Evolutionary conservation across 768 basidiomycete species (phyloP).

Genomic region (Lentinus brumalis): DNA sequence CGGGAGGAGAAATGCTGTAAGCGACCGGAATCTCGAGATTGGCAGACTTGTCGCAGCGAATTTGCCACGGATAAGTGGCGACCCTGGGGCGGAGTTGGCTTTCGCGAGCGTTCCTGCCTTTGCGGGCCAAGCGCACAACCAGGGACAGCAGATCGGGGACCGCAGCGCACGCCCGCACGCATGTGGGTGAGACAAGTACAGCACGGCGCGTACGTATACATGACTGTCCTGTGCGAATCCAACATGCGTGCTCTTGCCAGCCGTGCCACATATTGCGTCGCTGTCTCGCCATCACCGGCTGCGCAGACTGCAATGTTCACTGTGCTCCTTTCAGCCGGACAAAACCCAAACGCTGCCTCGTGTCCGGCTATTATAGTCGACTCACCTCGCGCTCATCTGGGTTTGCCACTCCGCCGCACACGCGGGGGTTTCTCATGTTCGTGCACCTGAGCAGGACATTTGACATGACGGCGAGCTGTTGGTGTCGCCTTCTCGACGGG

Average conservation of each 20-base stretch:
- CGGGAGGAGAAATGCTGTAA: constrained; percentile 16
- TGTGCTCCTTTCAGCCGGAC: background rate
- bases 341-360: background rate
- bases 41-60: background rate
- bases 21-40: constrained; percentile 14
- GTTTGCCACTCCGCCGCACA: no score
- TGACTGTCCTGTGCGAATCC: background rate
- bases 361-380: background rate
- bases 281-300: background rate
- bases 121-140: background rate
- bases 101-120: background rate
- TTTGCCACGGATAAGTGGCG: constrained; percentile 8
- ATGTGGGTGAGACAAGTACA: background rate
- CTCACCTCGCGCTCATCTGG: constrained; percentile 1
- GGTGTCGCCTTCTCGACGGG: background rate
- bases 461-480: background rate
- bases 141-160: background rate
- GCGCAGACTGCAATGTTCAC: background rate
- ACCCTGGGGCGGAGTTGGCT: background rate
- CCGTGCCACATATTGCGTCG: background rate
- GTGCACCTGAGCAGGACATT: background rate
- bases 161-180: no score
- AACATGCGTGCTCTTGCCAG: background rate
- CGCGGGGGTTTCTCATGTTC: background rate
- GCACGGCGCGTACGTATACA: background rate